Evolutionary conservation across 805 yeast species (phyloP).

Genomic region (Yarrowia sp.): DNA sequence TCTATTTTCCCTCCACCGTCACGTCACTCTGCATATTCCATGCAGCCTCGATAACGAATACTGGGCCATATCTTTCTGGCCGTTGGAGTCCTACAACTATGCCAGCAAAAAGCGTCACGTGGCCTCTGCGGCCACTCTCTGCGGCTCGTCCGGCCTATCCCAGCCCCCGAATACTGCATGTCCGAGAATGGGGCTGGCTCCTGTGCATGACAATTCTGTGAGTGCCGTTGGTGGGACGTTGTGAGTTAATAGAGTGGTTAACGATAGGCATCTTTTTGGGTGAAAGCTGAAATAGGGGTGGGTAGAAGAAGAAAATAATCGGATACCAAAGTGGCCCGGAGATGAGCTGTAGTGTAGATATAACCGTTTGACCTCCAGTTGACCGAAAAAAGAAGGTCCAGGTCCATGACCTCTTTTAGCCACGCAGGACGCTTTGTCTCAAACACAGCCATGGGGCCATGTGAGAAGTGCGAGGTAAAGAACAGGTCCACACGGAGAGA

Average conservation of each 20-base stretch:
- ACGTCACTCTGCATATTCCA: constrained; percentile 4
- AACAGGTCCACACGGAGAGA: not conserved
- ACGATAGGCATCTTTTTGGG: no score
- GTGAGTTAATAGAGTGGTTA: not conserved
- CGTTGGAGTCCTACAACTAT: not conserved
- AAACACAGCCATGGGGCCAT: constrained; percentile 2
- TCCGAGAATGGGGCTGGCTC: constrained; percentile 28
- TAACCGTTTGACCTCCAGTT: not conserved
- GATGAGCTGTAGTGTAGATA: not conserved
- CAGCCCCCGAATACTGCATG: constrained; percentile 13
- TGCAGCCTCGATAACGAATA: not conserved
- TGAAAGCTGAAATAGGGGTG: not conserved
- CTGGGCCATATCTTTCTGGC: constrained; percentile 3
- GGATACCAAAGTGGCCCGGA: not conserved
- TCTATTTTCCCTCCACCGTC: no score
- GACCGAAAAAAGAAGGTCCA: constrained; percentile 1
- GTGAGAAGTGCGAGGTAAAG: not conserved
- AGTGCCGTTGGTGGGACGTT: not conserved
- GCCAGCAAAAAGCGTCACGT: constrained; percentile 3
- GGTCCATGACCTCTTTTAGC: not conserved
- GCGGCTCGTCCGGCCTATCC: constrained; percentile 2
- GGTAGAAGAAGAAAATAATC: not conserved
- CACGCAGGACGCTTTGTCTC: constrained; percentile 10
- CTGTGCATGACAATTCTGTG: constrained; percentile 10
- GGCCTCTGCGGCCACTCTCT: not conserved